Evolutionary conservation across 306 rosid genomes (phyloP).

Genomic region (Citrullus colocynthis): DNA sequence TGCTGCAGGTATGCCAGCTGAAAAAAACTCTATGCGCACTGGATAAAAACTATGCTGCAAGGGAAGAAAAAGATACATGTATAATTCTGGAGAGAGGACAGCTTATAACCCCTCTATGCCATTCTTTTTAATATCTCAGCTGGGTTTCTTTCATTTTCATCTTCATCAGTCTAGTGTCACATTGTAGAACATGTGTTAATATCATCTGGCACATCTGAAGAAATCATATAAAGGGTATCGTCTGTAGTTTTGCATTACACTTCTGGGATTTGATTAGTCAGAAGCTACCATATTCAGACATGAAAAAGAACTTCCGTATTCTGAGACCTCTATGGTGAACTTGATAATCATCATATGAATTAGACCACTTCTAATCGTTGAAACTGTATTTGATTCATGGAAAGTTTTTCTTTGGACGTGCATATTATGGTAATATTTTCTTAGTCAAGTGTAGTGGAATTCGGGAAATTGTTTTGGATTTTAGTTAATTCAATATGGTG

Average conservation of each 20-base stretch:
- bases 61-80: conserved; percentile 69
- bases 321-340: background rate
- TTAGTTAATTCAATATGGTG: background rate
- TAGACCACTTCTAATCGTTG: background rate
- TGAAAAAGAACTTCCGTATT: background rate
- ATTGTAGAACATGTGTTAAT: background rate
- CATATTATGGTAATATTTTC: background rate
- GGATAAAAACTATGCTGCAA: conserved; percentile 81
- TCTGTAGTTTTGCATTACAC: background rate
- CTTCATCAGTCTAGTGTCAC: background rate
- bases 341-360: background rate
- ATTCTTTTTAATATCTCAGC: background rate
- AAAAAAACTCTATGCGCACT: conserved; percentile 52
- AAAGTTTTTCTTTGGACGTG: background rate
- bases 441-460: too few species aligned
- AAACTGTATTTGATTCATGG: background rate
- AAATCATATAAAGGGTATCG: background rate
- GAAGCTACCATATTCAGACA: background rate
- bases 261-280: background rate
- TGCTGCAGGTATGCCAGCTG: conserved; percentile 56
- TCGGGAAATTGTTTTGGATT: background rate
- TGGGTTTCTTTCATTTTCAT: background rate
- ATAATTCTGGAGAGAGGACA: conserved; percentile 4
- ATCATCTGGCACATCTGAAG: background rate
- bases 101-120: background rate